A percentile compares a stretch with the other conserved stretches of the same genome.
phyloP scores from a whole-genome alignment of 768 basidiomycete genomes.

The Cystofilobasidium bisporidii region DNA sequence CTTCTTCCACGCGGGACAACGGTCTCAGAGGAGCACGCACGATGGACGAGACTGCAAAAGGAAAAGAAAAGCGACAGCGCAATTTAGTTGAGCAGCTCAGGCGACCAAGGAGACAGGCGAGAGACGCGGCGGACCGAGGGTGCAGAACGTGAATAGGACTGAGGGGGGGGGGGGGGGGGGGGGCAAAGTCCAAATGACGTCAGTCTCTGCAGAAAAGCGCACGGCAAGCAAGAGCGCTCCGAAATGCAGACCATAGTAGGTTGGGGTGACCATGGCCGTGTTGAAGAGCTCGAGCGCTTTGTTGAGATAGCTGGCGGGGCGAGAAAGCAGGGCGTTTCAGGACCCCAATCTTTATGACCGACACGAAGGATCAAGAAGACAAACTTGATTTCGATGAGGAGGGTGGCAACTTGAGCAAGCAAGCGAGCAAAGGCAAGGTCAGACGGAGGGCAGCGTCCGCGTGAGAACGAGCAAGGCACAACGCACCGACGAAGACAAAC shows the following conservation, averaged over 20 bases:
- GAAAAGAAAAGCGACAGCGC: constrained; percentile 15
- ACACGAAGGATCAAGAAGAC: no score
- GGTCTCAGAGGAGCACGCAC: constrained; percentile 19
- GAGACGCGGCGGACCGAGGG: constrained; percentile 36
- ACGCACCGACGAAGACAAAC: neutral
- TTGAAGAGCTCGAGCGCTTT: constrained; percentile 93
- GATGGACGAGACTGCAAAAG: constrained; percentile 28
- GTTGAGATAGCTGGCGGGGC: constrained; percentile 43
- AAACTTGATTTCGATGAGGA: constrained; percentile 88
- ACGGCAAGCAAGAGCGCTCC: constrained; percentile 27
- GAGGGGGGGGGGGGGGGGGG: constrained; percentile 35
- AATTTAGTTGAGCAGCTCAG: neutral
- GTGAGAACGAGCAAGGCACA: neutral
- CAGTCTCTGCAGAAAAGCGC: neutral
- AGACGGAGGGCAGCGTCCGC: constrained; percentile 14
- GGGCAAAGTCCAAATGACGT: constrained; percentile 31
- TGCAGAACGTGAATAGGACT: constrained; percentile 43
- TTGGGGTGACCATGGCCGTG: constrained; percentile 43
- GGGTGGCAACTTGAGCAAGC: constrained; percentile 62
- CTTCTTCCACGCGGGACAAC: no score
- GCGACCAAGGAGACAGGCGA: constrained; percentile 32
- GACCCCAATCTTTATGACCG: constrained; percentile 55
- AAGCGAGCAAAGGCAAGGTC: constrained; percentile 76
- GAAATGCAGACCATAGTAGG: constrained; percentile 38
- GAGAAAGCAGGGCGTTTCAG: neutral